phyloP scores from a whole-genome alignment of 2,329 filamentous ascomycete genomes.

The Pseudogymnoascus sp. region DNA sequence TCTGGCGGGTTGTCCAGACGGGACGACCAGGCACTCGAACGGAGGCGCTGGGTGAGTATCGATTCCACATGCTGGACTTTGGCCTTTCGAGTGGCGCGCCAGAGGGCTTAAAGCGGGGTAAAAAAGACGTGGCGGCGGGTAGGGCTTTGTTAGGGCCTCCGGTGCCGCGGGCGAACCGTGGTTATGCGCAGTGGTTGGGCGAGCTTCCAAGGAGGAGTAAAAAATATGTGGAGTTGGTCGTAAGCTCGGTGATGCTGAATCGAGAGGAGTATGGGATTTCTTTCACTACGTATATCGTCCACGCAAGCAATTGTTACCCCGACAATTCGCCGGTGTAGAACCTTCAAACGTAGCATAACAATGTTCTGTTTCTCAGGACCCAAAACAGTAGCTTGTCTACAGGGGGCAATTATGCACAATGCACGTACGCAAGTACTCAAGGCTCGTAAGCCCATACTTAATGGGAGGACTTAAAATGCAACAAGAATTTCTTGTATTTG shows the following conservation, averaged over 20 bases:
- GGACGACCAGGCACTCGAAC: not conserved
- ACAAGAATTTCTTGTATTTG: not conserved
- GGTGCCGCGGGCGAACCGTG: not conserved
- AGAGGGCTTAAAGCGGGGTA: not conserved
- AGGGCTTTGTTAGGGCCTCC: not conserved
- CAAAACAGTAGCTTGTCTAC: not conserved
- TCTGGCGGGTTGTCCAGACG: not conserved
- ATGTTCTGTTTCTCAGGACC: not conserved
- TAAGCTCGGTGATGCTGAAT: not conserved
- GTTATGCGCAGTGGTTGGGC: not conserved
- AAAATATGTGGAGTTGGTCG: slow-evolving; percentile 5
- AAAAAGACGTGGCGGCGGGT: not conserved
- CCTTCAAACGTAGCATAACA: not conserved
- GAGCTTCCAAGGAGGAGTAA: not conserved
- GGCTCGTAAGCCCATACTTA: not conserved
- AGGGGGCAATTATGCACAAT: not conserved
- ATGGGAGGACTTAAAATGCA: not conserved
- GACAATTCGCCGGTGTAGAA: not conserved
- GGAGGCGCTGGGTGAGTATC: not conserved
- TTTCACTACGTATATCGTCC: not conserved
- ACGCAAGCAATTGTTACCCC: not conserved
- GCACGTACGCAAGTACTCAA: not conserved
- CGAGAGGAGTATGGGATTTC: not conserved
- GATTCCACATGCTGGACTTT: not conserved
- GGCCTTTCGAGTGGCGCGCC: not conserved